phyloP scores from a whole-genome alignment of 1,284 basidiomycete species.

The Tilletiopsis washingtonensis region DNA sequence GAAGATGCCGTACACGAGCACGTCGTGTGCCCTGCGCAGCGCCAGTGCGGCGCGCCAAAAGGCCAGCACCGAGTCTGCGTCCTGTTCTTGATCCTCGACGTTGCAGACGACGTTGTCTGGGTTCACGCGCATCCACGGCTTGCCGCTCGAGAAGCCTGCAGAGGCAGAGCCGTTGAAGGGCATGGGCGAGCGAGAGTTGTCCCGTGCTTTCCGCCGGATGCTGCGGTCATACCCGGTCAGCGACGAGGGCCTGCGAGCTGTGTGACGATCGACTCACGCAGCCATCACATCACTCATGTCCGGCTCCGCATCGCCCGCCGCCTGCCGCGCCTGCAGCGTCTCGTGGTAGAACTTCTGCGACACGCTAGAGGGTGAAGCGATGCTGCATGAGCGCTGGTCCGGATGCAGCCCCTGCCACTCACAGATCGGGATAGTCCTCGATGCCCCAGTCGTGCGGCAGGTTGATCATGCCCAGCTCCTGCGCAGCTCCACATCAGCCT shows the following conservation, averaged over 20 bases:
- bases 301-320: constrained; percentile 3
- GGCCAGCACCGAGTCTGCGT: constrained; percentile 54
- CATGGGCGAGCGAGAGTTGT: constrained; percentile 63
- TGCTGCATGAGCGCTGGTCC: constrained; percentile 3
- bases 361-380: background rate
- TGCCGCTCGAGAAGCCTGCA: constrained; percentile 58
- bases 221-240: constrained; percentile 13
- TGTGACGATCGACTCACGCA: constrained; percentile 41
- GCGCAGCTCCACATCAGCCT: too few species aligned
- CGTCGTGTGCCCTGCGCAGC: constrained; percentile 56
- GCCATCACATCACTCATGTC: constrained; percentile 4
- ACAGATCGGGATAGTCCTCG: constrained; percentile 67
- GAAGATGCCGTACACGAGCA: constrained; percentile 59
- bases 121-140: constrained; percentile 69
- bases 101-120: constrained; percentile 60
- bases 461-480: constrained; percentile 60
- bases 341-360: constrained; percentile 12
- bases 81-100: constrained; percentile 53
- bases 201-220: constrained; percentile 60
- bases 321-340: constrained; percentile 11
- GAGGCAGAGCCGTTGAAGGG: constrained; percentile 59
- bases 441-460: constrained; percentile 60
- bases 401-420: constrained; percentile 27
- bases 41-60: constrained; percentile 59
- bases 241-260: constrained; percentile 19